A percentile compares a stretch with the other conserved stretches of the same genome.
These are phyloP conservation scores for Tetracentron sinense DNA, from an alignment of 164 flowering plant genomes.

Conservation along the genomic window DNA sequence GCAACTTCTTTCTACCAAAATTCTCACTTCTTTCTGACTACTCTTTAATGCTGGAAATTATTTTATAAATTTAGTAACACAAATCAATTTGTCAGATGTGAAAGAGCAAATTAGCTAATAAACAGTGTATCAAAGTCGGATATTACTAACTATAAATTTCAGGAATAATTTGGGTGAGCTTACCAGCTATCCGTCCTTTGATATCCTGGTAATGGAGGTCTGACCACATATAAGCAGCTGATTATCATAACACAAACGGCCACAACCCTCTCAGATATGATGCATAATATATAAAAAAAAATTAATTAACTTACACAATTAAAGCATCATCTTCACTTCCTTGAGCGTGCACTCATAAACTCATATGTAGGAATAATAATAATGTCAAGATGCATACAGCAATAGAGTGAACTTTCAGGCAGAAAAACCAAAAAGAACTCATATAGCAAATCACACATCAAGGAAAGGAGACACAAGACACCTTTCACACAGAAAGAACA, in stretches of 20 bases:
- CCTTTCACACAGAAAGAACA: conserved; percentile 92
- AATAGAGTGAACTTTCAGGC: too few species aligned
- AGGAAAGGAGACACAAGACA: conserved; percentile 18
- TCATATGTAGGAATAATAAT: too few species aligned
- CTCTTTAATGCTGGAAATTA: conserved; percentile 51
- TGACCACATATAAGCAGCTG: conserved; percentile 85
- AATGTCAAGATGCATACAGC: too few species aligned
- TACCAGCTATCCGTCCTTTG: conserved; percentile 71
- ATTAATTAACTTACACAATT: not conserved
- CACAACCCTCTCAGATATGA: not conserved
- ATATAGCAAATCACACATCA: too few species aligned
- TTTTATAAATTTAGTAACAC: not conserved
- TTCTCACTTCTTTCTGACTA: conserved; percentile 68
- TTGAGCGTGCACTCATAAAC: not conserved
- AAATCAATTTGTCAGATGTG: not conserved
- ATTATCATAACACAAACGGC: conserved; percentile 14
- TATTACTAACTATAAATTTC: not conserved
- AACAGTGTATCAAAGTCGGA: not conserved
- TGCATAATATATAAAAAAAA: not conserved
- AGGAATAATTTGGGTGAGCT: conserved; percentile 12
- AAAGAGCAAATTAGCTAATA: not conserved
- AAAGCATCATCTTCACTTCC: not conserved
- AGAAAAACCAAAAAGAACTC: conserved; percentile 7
- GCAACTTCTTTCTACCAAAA: conserved; percentile 40
- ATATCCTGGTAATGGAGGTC: conserved; percentile 85